Conservation (phyloP, 768 basidiomycete genomes). For the Pleurotus cornucopiae region DNA sequence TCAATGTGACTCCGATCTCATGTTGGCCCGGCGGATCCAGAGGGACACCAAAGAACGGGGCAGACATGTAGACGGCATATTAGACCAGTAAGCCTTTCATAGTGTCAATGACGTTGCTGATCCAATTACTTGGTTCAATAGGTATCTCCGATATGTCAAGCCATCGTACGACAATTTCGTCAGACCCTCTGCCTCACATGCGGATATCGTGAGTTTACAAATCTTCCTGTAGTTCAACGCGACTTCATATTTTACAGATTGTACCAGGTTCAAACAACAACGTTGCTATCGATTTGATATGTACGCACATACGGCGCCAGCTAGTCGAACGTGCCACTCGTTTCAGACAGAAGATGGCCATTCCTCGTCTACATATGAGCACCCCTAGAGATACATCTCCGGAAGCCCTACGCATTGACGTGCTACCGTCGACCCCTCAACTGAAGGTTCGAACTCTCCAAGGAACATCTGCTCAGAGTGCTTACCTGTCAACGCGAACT, state of each 20-base stretch:
- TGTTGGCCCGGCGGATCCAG: constrained; percentile 90
- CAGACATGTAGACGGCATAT: constrained; percentile 77
- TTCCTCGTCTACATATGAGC: constrained; percentile 35
- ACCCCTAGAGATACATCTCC: constrained; percentile 20
- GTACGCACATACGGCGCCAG: constrained; percentile 83
- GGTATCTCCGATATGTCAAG: constrained; percentile 93
- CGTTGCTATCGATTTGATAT: constrained; percentile 90
- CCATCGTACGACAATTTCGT: constrained; percentile 94
- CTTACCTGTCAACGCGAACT: background rate
- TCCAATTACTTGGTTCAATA: constrained; percentile 20
- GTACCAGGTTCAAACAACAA: constrained; percentile 91
- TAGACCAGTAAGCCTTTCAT: constrained; percentile 67
- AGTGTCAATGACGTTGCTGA: background rate
- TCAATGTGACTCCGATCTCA: constrained; percentile 92
- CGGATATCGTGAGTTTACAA: constrained; percentile 70
- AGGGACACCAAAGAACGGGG: constrained; percentile 89
- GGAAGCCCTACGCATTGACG: constrained; percentile 50
- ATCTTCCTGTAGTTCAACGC: background rate
- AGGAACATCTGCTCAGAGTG: background rate
- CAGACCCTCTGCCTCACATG: constrained; percentile 77
- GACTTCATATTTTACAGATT: constrained; percentile 47
- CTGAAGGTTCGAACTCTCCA: constrained; percentile 47
- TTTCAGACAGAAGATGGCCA: constrained; percentile 73
- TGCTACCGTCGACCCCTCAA: constrained; percentile 79
- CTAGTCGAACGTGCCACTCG: constrained; percentile 72